Percentiles rank a stretch among this genome's conserved stretches.
These are phyloP conservation scores for Protomyces gravidus DNA, from an alignment of 1,139 yeast species.

Conservation along the genomic window DNA sequence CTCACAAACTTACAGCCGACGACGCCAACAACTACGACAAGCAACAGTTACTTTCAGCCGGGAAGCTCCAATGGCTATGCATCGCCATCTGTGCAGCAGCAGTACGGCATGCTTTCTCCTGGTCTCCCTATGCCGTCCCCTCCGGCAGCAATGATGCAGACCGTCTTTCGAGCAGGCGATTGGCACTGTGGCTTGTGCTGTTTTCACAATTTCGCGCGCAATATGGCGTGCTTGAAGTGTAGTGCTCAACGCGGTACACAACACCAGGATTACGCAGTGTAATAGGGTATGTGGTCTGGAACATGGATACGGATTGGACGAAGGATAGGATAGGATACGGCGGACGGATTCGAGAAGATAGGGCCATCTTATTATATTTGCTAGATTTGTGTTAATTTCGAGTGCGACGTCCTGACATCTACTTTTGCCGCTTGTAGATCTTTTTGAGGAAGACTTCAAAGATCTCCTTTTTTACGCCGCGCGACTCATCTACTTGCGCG, in stretches of 20 bases:
- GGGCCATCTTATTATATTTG: too few relatives aligned
- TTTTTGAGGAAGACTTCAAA: slow-evolving; percentile 78
- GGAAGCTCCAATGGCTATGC: neutral
- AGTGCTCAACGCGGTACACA: slow-evolving; percentile 4
- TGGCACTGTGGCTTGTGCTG: slow-evolving; percentile 75
- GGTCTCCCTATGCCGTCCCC: neutral
- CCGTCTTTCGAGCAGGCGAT: slow-evolving; percentile 97
- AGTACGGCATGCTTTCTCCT: neutral
- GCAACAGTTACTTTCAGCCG: neutral
- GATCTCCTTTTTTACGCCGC: slow-evolving; percentile 86
- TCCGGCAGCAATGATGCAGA: slow-evolving; percentile 38
- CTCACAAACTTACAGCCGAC: neutral
- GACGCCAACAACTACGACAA: neutral
- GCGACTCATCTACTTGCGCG: slow-evolving; percentile 70
- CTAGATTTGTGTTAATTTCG: too few relatives aligned
- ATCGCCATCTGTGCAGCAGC: neutral
- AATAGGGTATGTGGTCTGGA: too few relatives aligned
- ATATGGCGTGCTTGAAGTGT: slow-evolving; percentile 38
- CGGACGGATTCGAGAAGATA: too few relatives aligned
- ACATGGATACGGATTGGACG: too few relatives aligned
- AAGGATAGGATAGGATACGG: too few relatives aligned
- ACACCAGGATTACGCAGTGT: neutral
- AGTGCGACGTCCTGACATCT: slow-evolving; percentile 35
- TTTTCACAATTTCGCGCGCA: slow-evolving; percentile 91
- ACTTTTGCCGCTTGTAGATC: slow-evolving; percentile 90